Percentiles rank a stretch among this genome's conserved stretches.
Evolutionary conservation across 306 rosid species (phyloP).

Genomic region (Calophaca sinica): DNA sequence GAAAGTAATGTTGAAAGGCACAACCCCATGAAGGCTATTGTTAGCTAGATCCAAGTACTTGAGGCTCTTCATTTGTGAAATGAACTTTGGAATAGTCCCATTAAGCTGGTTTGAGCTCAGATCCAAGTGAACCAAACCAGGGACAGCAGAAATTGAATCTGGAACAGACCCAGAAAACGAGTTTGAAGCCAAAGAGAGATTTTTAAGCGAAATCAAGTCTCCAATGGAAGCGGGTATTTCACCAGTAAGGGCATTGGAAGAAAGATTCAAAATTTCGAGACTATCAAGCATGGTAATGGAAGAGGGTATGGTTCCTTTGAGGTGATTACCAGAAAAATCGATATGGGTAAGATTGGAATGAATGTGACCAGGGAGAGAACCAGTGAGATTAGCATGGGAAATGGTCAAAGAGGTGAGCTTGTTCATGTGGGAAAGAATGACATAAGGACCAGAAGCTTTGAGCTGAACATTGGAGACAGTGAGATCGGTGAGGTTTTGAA

Average conservation of each 20-base stretch:
- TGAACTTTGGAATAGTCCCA: slow-evolving; percentile 83
- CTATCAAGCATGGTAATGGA: slow-evolving; percentile 70
- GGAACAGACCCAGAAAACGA: slow-evolving; percentile 81
- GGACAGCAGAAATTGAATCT: slow-evolving; percentile 73
- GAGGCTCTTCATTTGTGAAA: slow-evolving; percentile 70
- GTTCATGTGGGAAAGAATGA: slow-evolving; percentile 74
- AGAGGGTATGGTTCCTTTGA: slow-evolving; percentile 70
- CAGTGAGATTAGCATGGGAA: slow-evolving; percentile 82
- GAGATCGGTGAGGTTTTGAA: slow-evolving; percentile 81
- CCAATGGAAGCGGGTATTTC: slow-evolving; percentile 78
- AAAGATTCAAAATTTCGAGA: slow-evolving; percentile 68
- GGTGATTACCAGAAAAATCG: slow-evolving; percentile 77
- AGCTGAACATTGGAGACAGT: slow-evolving; percentile 62
- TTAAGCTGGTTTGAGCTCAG: slow-evolving; percentile 91
- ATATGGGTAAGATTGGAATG: slow-evolving; percentile 72
- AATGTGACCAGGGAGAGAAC: slow-evolving; percentile 66
- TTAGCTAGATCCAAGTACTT: slow-evolving; percentile 82
- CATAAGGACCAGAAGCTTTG: slow-evolving; percentile 76
- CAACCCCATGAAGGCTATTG: slow-evolving; percentile 73
- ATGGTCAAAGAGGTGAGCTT: slow-evolving; percentile 70
- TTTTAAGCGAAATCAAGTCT: slow-evolving; percentile 67
- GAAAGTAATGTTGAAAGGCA: slow-evolving; percentile 77
- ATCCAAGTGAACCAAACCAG: slow-evolving; percentile 74
- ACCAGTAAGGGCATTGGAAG: slow-evolving; percentile 65
- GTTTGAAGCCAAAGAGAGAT: slow-evolving; percentile 74